Conservation (phyloP, 2,329 filamentous ascomycete genomes). For the Ramularia endophylla region DNA sequence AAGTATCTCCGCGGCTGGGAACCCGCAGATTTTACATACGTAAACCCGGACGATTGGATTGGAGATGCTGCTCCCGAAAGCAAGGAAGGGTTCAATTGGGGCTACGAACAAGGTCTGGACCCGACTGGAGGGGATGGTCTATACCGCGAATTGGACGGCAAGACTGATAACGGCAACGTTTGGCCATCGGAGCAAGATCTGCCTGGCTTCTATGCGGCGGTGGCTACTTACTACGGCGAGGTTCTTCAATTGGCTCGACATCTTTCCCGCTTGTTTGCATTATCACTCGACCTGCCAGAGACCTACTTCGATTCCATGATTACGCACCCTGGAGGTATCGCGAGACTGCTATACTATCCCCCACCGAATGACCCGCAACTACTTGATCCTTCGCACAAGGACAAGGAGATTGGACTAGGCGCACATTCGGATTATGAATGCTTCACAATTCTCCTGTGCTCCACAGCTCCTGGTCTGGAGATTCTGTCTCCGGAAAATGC, state of each 20-base stretch:
- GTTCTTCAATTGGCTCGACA: constrained; percentile 35
- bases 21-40: constrained; percentile 36
- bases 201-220: constrained; percentile 33
- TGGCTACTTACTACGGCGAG: constrained; percentile 36
- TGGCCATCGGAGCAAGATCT: constrained; percentile 37
- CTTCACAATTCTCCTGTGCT: constrained; percentile 27
- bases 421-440: constrained; percentile 31
- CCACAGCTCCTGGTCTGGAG: constrained; percentile 24
- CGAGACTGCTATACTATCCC: constrained; percentile 36
- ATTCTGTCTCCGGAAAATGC: constrained; percentile 31
- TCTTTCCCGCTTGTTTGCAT: constrained; percentile 37
- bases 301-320: constrained; percentile 36
- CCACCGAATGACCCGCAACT: constrained; percentile 24
- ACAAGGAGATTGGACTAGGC: constrained; percentile 34
- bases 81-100: constrained; percentile 40
- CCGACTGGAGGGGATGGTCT: constrained; percentile 36
- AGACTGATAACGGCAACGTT: constrained; percentile 30
- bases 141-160: constrained; percentile 38
- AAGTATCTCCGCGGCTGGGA: constrained; percentile 39
- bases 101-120: constrained; percentile 38
- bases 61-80: constrained; percentile 29
- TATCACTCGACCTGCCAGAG: constrained; percentile 35
- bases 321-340: constrained; percentile 37
- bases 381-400: constrained; percentile 11
- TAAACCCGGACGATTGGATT: constrained; percentile 32